These are phyloP conservation scores for Xylaria sp. DNA, from an alignment of 2,329 filamentous ascomycete species.

Conservation along the genomic window DNA sequence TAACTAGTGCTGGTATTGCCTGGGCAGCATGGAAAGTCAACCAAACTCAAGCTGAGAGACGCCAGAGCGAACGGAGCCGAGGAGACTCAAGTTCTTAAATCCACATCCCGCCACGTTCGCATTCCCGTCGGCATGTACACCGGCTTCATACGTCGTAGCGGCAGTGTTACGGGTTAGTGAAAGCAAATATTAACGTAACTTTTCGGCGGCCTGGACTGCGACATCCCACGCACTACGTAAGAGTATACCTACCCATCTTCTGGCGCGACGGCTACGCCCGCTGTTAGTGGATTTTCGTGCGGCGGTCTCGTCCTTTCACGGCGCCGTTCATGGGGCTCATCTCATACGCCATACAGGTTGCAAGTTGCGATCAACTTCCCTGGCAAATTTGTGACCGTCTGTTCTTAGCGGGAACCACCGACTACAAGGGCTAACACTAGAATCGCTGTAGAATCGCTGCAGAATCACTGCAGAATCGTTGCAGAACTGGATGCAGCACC, in stretches of 20 bases:
- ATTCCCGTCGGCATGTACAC: constrained; percentile 3
- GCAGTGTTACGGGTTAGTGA: background rate
- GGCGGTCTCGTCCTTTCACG: constrained; percentile 11
- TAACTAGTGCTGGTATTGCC: constrained; percentile 33
- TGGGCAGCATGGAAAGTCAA: constrained; percentile 44
- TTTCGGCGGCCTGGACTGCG: constrained; percentile 2
- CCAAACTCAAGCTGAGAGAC: constrained; percentile 22
- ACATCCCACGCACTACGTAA: constrained; percentile 21
- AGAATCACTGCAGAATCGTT: constrained; percentile 23
- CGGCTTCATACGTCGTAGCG: background rate
- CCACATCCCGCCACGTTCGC: background rate
- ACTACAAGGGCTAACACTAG: constrained; percentile 21
- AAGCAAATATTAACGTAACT: constrained; percentile 33
- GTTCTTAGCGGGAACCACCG: constrained; percentile 19
- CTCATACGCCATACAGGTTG: constrained; percentile 20
- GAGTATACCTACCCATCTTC: constrained; percentile 7
- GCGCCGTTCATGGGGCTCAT: constrained; percentile 9
- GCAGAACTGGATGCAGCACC: constrained; percentile 18
- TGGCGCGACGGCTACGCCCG: constrained; percentile 9
- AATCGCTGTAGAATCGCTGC: constrained; percentile 7
- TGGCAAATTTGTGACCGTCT: constrained; percentile 2
- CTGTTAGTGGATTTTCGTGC: constrained; percentile 1
- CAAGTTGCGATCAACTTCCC: constrained; percentile 17
- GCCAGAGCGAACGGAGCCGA: constrained; percentile 14
- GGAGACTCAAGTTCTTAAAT: background rate